phyloP scores from a whole-genome alignment of 768 basidiomycete genomes.

The Collybiopsis confluens region DNA sequence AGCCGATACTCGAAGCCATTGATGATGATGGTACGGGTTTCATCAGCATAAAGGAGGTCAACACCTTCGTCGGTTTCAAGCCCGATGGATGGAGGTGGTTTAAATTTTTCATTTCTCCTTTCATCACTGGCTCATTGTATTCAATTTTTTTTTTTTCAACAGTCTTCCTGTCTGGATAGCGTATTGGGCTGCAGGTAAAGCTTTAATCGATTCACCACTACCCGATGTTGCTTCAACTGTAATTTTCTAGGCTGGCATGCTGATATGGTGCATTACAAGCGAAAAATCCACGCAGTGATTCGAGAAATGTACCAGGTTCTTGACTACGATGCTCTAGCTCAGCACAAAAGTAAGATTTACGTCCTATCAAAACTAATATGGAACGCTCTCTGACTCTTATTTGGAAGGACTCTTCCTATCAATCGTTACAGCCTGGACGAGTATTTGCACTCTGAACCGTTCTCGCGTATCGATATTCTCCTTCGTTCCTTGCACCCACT shows the following conservation, averaged over 20 bases:
- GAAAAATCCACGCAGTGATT: conserved; percentile 10
- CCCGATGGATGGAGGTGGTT: conserved; percentile 27
- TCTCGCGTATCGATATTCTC: conserved; percentile 4
- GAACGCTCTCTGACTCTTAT: no score
- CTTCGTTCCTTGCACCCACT: conserved; percentile 9
- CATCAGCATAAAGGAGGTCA: conserved; percentile 27
- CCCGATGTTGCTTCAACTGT: no score
- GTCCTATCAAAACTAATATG: conserved; percentile 4
- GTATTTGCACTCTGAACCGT: conserved; percentile 13
- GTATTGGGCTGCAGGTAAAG: conserved; percentile 32
- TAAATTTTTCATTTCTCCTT: not conserved
- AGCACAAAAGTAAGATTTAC: no score
- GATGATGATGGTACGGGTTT: conserved; percentile 35
- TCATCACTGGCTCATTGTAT: not conserved
- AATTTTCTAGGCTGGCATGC: not conserved
- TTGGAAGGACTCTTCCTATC: conserved; percentile 10
- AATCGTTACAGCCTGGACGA: conserved; percentile 16
- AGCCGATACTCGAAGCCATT: conserved; percentile 29
- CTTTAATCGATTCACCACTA: no score
- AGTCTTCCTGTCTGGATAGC: conserved; percentile 27
- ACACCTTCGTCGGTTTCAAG: conserved; percentile 23
- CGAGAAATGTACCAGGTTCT: not conserved
- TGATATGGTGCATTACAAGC: conserved; percentile 11
- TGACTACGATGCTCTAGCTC: not conserved
- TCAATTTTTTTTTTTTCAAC: not conserved